Conservation (phyloP, 1,139 yeast species). For the Taiozyma sp. region DNA sequence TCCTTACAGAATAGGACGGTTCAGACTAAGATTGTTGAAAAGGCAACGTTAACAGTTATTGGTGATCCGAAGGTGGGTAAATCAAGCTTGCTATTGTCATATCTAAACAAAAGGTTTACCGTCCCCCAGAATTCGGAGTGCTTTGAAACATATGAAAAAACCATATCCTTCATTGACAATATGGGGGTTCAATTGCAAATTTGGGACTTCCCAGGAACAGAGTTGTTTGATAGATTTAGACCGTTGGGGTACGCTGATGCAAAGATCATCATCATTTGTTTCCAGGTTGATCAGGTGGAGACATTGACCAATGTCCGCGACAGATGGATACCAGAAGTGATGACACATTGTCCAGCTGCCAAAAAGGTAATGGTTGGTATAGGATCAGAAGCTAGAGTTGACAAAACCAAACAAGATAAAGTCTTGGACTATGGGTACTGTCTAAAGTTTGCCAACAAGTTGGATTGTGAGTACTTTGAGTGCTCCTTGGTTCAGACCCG, state of each 20-base stretch:
- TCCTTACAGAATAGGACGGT: not conserved
- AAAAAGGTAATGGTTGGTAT: constrained; percentile 20
- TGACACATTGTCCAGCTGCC: constrained; percentile 19
- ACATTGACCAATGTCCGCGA: constrained; percentile 32
- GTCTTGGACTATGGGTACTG: constrained; percentile 13
- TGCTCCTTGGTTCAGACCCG: constrained; percentile 16
- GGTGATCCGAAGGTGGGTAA: constrained; percentile 25
- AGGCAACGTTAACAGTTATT: constrained; percentile 15
- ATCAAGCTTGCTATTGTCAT: constrained; percentile 18
- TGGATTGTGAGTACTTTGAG: constrained; percentile 19
- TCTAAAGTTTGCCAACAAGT: constrained; percentile 9
- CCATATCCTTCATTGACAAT: constrained; percentile 24
- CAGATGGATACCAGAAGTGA: constrained; percentile 28
- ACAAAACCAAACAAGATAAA: constrained; percentile 1
- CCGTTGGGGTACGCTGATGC: constrained; percentile 67
- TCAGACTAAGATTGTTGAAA: not conserved
- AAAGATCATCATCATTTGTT: constrained; percentile 63
- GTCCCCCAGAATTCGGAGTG: constrained; percentile 5
- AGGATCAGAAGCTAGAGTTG: constrained; percentile 16
- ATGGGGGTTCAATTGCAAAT: constrained; percentile 23
- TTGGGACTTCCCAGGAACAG: constrained; percentile 57
- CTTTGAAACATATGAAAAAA: constrained; percentile 21
- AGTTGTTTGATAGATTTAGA: constrained; percentile 53
- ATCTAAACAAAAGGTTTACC: constrained; percentile 11
- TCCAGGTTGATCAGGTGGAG: constrained; percentile 59